Evolutionary conservation across 768 basidiomycete genomes (phyloP).

Genomic region (Serendipita sp.): DNA sequence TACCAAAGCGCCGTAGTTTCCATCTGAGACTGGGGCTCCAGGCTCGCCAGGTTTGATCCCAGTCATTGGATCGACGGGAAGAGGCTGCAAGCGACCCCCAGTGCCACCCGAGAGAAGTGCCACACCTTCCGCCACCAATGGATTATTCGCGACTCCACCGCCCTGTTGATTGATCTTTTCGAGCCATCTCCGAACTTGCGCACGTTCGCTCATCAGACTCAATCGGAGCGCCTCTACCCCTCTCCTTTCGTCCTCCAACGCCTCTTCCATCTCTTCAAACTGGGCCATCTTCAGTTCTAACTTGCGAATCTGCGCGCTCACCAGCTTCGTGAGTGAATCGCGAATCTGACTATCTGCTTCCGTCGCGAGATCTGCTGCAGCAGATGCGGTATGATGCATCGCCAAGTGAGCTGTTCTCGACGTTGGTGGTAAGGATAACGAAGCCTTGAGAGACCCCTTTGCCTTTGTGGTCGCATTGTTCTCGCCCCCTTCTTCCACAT

Average conservation of each 20-base stretch:
- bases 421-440: constrained; percentile 55
- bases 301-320: constrained; percentile 61
- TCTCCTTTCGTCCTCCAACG: constrained; percentile 81
- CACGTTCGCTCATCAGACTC: constrained; percentile 62
- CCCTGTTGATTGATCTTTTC: not conserved
- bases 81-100: not conserved
- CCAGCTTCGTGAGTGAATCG: constrained; percentile 60
- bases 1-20: not conserved
- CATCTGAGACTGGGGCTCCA: not conserved
- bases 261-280: constrained; percentile 85
- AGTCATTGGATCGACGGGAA: not conserved
- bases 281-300: constrained; percentile 89
- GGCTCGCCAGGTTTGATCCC: not conserved
- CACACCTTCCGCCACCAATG: not conserved
- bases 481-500: constrained; percentile 16
- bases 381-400: constrained; percentile 74
- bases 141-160: not conserved
- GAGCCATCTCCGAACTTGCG: not conserved
- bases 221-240: constrained; percentile 69
- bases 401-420: constrained; percentile 75
- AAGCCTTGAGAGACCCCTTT: constrained; percentile 11
- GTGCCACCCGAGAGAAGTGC: not conserved
- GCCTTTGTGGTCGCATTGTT: constrained; percentile 19
- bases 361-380: constrained; percentile 62
- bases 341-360: constrained; percentile 74